Evolutionary conservation across 768 basidiomycete species (phyloP).

Genomic region (Podaxis rugospora): DNA sequence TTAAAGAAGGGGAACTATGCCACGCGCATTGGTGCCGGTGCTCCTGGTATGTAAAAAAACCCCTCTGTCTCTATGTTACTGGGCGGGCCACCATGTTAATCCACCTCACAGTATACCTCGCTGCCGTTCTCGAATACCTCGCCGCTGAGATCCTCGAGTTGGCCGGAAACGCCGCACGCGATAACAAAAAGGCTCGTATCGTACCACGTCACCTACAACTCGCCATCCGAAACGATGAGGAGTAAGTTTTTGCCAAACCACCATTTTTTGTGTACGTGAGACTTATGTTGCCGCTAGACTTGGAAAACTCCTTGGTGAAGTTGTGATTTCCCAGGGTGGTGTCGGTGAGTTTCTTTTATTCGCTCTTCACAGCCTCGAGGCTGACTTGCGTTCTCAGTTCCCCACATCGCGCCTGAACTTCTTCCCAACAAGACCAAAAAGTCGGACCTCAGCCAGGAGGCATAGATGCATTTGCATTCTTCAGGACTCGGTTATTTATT

Average conservation of each 20-base stretch:
- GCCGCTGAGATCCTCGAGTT: constrained; percentile 92
- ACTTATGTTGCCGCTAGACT: constrained; percentile 34
- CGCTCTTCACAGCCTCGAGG: background rate
- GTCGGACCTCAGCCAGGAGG: constrained; percentile 5
- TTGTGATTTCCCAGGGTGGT: constrained; percentile 90
- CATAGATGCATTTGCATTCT: background rate
- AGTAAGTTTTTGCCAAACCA: constrained; percentile 33
- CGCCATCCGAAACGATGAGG: constrained; percentile 89
- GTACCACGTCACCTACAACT: constrained; percentile 91
- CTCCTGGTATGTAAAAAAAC: constrained; percentile 51
- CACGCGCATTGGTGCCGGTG: constrained; percentile 85
- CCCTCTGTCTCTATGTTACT: background rate
- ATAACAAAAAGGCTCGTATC: constrained; percentile 91
- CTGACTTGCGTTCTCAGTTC: constrained; percentile 63
- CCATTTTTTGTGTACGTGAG: background rate
- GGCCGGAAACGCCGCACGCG: constrained; percentile 81
- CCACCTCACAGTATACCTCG: constrained; percentile 64
- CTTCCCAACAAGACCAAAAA: constrained; percentile 8
- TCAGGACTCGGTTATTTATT: constrained; percentile 1
- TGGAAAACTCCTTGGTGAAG: constrained; percentile 78
- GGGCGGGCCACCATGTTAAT: constrained; percentile 8
- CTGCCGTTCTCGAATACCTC: constrained; percentile 88
- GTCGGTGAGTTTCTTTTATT: constrained; percentile 36
- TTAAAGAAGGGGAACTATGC: constrained; percentile 87
- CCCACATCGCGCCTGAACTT: constrained; percentile 56